These are phyloP conservation scores for Penstemon newberryi DNA, from an alignment of 257 asterid species.

Conservation along the genomic window DNA sequence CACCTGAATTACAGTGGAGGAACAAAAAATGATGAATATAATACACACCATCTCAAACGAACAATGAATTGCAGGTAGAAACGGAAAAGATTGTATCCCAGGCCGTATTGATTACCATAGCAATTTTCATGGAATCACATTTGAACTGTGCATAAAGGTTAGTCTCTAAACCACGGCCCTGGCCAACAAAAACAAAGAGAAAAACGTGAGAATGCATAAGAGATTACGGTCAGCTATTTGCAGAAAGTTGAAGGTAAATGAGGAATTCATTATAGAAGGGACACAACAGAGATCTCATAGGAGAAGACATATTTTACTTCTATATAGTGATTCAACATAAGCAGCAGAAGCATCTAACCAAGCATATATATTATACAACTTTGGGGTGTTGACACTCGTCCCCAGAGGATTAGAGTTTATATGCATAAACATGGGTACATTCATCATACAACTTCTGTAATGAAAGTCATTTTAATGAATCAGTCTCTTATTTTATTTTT, in stretches of 20 bases:
- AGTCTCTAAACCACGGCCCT: constrained; percentile 99
- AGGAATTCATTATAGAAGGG: neutral
- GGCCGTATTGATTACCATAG: constrained; percentile 59
- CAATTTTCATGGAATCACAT: constrained; percentile 91
- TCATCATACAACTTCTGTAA: neutral
- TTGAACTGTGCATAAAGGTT: constrained; percentile 89
- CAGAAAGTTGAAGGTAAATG: too few relatives aligned
- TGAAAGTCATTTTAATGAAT: neutral
- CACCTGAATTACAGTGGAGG: constrained; percentile 52
- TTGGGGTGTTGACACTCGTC: neutral
- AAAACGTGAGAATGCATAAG: constrained; percentile 8
- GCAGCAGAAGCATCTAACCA: too few relatives aligned
- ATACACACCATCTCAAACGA: constrained; percentile 3
- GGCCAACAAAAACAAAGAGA: constrained; percentile 22
- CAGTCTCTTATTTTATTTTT: neutral
- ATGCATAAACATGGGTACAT: neutral
- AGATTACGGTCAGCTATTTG: neutral
- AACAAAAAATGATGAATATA: constrained; percentile 10
- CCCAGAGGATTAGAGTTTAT: neutral
- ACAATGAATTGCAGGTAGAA: neutral
- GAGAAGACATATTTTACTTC: neutral
- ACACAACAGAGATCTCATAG: neutral
- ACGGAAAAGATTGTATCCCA: neutral
- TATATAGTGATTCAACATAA: too few relatives aligned
- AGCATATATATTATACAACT: too few relatives aligned